Base-by-base conservation (phyloP, 768 basidiomycete species). In the Cystobasidium ongulense region DNA sequence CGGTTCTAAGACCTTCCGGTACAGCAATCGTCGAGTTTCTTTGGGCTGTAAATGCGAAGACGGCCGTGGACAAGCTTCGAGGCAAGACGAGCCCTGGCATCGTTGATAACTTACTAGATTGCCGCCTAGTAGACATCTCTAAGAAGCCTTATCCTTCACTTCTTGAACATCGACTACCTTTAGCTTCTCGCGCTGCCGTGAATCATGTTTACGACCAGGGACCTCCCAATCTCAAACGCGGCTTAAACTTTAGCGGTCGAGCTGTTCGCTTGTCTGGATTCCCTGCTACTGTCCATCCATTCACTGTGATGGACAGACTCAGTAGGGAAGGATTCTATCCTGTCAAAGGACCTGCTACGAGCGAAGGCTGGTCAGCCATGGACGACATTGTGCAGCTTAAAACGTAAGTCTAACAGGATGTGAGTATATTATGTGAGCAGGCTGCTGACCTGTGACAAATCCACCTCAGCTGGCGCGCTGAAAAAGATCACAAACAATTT, bases 201-300 rank as follows among this genome's bases (percentile, higher is more conserved):
- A 1, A 15, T 53, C 35, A 25, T 31, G 43, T 10, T 3, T 52
- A 57, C 25, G n/a, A 52, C 23, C 50, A 54, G 31, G 68, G 36
- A 8, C 53, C 21, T 15, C 33, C 43, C 1, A 54, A 43, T 36
- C 27, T 54, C 5, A n/a, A 33, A 13, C 18, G 15, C 25, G 35
- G 50, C 23, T 17, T 54, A 25, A 29, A 31, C 25, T 59, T 29
- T 21, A 54, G 50, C 17, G 68, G 68, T 29, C 33, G 53, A 21
- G 54, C 68, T 25, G 68, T 71, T 10, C 1, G 52, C 3, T 25
- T 71, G 4, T 35, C 43, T 7, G 68, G 68, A 7, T 71, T 71
- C 33, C 68, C 68, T 29, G 38, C n/a, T 4, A 36, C 31, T 31
- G n/a, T 71, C 11, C 29, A 46, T 8, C 50, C 54, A 29, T 54